A percentile compares a stretch with the other conserved stretches of the same genome.
Conservation (phyloP, 176 grass and related monocot genomes). For the Aegilops sharonensis region DNA sequence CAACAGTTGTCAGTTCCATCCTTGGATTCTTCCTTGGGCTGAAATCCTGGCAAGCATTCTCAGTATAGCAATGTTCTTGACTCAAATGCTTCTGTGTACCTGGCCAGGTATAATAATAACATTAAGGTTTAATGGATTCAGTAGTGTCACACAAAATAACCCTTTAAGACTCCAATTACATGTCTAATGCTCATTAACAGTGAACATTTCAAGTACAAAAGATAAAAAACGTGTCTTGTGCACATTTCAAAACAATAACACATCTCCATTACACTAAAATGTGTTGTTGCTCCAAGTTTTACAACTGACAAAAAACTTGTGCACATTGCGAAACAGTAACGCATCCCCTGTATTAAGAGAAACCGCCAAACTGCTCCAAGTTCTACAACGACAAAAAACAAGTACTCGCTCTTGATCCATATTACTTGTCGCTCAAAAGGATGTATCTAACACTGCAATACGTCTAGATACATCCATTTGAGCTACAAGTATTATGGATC, state of each 20-base stretch:
- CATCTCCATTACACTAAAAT: neutral
- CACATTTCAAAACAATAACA: neutral
- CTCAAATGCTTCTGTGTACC: neutral
- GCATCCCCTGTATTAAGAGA: neutral
- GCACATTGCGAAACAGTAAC: too few species aligned
- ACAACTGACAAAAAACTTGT: too few species aligned
- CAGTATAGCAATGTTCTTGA: neutral
- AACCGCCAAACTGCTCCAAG: neutral
- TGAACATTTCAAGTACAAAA: neutral
- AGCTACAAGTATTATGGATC: too few species aligned
- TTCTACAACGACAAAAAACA: neutral
- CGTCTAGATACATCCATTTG: too few species aligned
- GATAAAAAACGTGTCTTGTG: neutral
- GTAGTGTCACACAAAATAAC: neutral
- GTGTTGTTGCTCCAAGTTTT: too few species aligned
- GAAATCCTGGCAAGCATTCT: neutral
- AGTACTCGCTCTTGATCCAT: neutral
- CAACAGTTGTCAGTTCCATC: conserved; percentile 1
- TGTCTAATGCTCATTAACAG: neutral
- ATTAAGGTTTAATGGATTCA: neutral
- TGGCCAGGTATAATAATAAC: neutral
- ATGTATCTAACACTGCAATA: too few species aligned
- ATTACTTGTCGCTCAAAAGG: too few species aligned
- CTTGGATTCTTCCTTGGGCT: conserved; percentile 5
- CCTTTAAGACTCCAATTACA: neutral